Evolutionary conservation across 2,329 filamentous ascomycete species (phyloP).

Genomic region (Neofusicoccum cordaticola): DNA sequence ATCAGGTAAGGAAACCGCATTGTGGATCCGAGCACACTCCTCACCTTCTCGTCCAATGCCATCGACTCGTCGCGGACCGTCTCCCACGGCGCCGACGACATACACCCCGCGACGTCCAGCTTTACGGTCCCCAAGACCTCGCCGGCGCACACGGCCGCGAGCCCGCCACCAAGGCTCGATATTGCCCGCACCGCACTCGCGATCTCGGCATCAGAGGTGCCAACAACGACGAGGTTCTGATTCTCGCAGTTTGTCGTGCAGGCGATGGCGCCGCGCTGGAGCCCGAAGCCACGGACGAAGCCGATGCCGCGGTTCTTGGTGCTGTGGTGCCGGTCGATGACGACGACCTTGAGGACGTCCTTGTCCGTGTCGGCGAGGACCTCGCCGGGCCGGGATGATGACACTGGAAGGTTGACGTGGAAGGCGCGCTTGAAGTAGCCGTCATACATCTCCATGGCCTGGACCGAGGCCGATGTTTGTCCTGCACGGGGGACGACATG

Average conservation of each 20-base stretch:
- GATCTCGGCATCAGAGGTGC: neutral
- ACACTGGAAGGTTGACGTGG: neutral
- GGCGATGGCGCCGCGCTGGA: neutral
- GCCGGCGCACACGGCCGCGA: neutral
- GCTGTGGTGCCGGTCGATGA: neutral
- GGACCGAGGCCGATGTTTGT: neutral
- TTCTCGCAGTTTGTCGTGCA: neutral
- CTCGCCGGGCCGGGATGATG: neutral
- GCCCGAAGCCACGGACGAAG: neutral
- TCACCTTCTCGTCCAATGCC: neutral
- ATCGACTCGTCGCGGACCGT: neutral
- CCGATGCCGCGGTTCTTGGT: neutral
- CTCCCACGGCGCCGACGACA: neutral
- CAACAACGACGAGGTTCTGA: neutral
- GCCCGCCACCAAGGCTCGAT: neutral
- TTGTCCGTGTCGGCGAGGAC: neutral
- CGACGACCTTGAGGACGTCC: neutral
- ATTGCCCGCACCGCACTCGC: neutral
- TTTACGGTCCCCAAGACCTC: neutral
- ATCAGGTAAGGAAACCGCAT: neutral
- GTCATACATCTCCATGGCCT: neutral
- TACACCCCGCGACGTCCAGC: neutral
- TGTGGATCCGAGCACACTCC: neutral
- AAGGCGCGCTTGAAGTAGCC: neutral
- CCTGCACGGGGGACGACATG: neutral